Percentiles rank a stretch among this genome's conserved stretches.
phyloP scores from a whole-genome alignment of 1,139 yeast species.

The Wickerhamiella pararugosa region DNA sequence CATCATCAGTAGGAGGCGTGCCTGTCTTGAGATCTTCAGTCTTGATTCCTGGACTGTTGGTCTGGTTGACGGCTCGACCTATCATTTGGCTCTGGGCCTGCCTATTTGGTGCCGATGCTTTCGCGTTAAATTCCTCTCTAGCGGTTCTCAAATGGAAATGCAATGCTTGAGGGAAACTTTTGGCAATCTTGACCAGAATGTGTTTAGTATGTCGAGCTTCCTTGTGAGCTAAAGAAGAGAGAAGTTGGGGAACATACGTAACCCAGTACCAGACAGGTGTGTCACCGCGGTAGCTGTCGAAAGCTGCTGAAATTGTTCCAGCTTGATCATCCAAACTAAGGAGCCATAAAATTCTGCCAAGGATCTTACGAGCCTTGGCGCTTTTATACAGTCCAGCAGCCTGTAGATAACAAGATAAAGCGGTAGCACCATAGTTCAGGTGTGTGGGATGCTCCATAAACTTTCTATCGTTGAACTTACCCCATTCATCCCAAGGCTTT shows the following conservation, averaged over 20 bases:
- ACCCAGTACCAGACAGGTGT: conserved; percentile 99
- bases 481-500: conserved; percentile 99
- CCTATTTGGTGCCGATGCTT: conserved; percentile 57
- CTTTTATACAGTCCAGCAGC: conserved; percentile 95
- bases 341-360: conserved; percentile 88
- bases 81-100: conserved; percentile 18
- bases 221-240: conserved; percentile 76
- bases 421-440: conserved; percentile 78
- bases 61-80: conserved; percentile 6
- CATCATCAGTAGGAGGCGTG: conserved; percentile 1
- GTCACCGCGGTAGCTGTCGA: conserved; percentile 86
- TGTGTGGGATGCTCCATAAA: conserved; percentile 76
- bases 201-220: conserved; percentile 84
- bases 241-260: conserved; percentile 84
- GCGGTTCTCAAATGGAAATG: conserved; percentile 94
- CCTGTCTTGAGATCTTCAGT: conserved; percentile 2
- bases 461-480: conserved; percentile 79
- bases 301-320: conserved; percentile 73
- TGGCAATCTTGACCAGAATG: conserved; percentile 81
- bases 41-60: neutral
- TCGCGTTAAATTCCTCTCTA: conserved; percentile 79
- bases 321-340: conserved; percentile 78
- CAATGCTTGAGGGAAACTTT: conserved; percentile 91
- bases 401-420: conserved; percentile 88
- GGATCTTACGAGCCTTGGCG: conserved; percentile 72